Conservation (phyloP, 306 rosid genomes). For the Dicorynia guianensis region DNA sequence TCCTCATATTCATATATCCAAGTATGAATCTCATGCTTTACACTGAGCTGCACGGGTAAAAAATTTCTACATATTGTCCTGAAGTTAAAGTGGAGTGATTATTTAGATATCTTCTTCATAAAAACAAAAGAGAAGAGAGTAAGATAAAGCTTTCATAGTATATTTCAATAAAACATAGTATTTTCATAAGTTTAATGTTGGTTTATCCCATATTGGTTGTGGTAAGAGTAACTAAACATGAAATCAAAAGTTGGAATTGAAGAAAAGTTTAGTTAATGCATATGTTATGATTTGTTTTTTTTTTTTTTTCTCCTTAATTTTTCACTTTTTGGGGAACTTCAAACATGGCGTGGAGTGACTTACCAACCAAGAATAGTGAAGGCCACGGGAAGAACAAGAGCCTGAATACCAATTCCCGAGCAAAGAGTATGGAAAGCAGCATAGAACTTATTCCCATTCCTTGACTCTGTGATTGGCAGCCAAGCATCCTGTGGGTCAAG, state of each 20-base stretch:
- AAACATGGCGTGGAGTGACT: neutral
- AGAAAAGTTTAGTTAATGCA: no score
- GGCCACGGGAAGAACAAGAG: slow-evolving; percentile 72
- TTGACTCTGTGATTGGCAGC: slow-evolving; percentile 75
- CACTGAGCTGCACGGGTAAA: neutral
- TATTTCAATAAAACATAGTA: no score
- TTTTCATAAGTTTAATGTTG: no score
- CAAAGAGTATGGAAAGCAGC: slow-evolving; percentile 69
- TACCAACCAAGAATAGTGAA: slow-evolving; percentile 75
- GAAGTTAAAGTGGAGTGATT: neutral
- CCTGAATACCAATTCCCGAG: slow-evolving; percentile 74
- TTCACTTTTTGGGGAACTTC: no score
- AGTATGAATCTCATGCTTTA: neutral
- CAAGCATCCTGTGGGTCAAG: slow-evolving; percentile 75
- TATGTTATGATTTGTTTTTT: no score
- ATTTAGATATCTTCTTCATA: neutral
- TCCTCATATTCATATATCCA: neutral
- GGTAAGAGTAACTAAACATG: no score
- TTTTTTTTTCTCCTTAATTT: no score
- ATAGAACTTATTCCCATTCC: slow-evolving; percentile 64
- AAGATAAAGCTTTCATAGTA: neutral
- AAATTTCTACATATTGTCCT: neutral
- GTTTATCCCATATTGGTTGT: no score
- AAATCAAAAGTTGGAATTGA: no score
- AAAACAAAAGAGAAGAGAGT: neutral